These are phyloP conservation scores for Drechslerella coelobrocha DNA, from an alignment of 2,329 filamentous ascomycete species.

Conservation along the genomic window DNA sequence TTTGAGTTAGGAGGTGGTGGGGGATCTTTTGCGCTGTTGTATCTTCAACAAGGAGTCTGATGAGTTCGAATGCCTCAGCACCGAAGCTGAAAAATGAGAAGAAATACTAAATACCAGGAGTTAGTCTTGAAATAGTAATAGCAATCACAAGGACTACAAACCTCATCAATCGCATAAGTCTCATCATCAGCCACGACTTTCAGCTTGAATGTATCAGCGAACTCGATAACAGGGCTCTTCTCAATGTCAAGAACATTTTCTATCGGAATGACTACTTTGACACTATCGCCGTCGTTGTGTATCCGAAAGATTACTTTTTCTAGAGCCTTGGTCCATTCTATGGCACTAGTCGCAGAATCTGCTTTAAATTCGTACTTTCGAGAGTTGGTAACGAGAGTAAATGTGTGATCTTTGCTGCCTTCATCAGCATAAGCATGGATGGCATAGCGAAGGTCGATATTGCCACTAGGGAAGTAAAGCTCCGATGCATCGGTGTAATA, in stretches of 20 bases:
- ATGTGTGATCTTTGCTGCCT: constrained; percentile 74
- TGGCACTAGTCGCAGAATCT: constrained; percentile 84
- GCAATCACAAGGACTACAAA: constrained; percentile 58
- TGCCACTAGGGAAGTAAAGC: constrained; percentile 87
- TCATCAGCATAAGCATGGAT: constrained; percentile 82
- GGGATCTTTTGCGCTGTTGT: constrained; percentile 62
- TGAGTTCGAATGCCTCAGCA: constrained; percentile 78
- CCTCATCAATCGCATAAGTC: constrained; percentile 93
- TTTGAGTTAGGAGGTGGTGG: constrained; percentile 45
- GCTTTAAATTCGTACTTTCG: constrained; percentile 86
- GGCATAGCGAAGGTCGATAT: constrained; percentile 89
- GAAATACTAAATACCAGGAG: constrained; percentile 72
- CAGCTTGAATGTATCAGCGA: constrained; percentile 92
- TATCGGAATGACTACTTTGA: constrained; percentile 92
- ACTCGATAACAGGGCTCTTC: constrained; percentile 86
- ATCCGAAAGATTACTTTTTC: constrained; percentile 95
- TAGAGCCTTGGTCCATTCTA: constrained; percentile 93
- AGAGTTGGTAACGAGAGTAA: constrained; percentile 81
- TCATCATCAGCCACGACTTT: constrained; percentile 92
- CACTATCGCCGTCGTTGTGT: constrained; percentile 94
- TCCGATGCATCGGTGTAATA: constrained; percentile 86
- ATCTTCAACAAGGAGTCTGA: constrained; percentile 75
- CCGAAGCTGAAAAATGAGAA: constrained; percentile 93
- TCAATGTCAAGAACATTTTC: constrained; percentile 91
- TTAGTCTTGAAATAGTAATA: constrained; percentile 49